Conservation (phyloP, 371 early-diverging fungal species). For the Syncephalastrum contaminatum region DNA sequence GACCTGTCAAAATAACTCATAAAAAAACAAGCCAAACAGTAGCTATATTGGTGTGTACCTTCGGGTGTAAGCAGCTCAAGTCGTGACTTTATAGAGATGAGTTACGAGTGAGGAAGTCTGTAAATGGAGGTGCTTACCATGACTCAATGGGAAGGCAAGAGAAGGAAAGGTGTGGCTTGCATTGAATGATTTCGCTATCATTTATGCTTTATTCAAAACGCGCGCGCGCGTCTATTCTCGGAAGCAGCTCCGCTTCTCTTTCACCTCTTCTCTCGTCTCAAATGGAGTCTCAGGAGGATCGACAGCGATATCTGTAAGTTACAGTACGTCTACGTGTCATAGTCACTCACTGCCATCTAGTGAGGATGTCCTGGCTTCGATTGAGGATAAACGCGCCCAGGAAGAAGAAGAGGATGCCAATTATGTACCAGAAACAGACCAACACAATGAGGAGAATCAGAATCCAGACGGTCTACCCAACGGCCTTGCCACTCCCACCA, state of each 20-base stretch:
- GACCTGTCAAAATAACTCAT: slow-evolving; percentile 44
- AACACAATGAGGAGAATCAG: not conserved
- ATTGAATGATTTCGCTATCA: no score
- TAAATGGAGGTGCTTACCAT: not conserved
- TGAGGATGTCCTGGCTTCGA: slow-evolving; percentile 10
- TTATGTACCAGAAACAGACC: not conserved
- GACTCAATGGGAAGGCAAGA: not conserved
- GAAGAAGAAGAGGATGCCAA: slow-evolving; percentile 2
- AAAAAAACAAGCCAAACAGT: slow-evolving; percentile 6
- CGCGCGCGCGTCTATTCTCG: not conserved
- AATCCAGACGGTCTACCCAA: slow-evolving; percentile 12
- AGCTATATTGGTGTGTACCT: not conserved
- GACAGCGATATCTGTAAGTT: slow-evolving; percentile 11
- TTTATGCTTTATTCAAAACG: not conserved
- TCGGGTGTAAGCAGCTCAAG: not conserved
- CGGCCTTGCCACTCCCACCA: slow-evolving; percentile 31
- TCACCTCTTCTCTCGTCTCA: no score
- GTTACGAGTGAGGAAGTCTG: not conserved
- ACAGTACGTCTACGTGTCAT: not conserved
- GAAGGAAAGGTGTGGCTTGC: no score
- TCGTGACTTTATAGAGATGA: no score
- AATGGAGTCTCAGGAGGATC: slow-evolving; percentile 10
- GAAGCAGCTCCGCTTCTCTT: not conserved
- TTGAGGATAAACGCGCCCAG: slow-evolving; percentile 6
- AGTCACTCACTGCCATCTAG: not conserved